Conservation (phyloP, 768 basidiomycete genomes). For the Myochromella boudieri region DNA sequence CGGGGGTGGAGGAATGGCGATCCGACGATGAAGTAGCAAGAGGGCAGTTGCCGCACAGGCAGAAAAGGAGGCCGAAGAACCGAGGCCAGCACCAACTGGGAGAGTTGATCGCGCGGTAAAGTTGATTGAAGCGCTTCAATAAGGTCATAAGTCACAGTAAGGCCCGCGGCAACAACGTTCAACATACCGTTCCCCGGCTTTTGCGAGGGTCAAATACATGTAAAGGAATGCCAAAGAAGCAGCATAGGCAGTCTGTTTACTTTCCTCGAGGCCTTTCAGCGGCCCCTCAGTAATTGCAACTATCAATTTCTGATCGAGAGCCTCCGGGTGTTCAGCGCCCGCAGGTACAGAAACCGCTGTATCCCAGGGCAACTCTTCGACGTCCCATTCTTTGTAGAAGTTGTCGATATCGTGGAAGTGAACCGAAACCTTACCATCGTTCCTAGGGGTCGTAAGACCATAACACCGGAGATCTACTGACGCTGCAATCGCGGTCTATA, state of each 20-base stretch:
- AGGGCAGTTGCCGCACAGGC: constrained; percentile 81
- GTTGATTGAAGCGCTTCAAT: constrained; percentile 67
- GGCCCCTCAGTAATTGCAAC: constrained; percentile 61
- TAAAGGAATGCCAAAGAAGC: constrained; percentile 82
- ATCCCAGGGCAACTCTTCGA: constrained; percentile 78
- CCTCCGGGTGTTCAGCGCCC: constrained; percentile 57
- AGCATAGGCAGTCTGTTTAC: constrained; percentile 36
- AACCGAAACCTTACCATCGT: constrained; percentile 71
- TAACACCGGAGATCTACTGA: constrained; percentile 96
- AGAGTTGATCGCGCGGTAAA: constrained; percentile 85
- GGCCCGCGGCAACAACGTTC: constrained; percentile 12
- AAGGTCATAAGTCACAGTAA: constrained; percentile 10
- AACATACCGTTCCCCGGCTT: constrained; percentile 55
- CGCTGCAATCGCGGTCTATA: constrained; percentile 90
- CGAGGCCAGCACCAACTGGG: constrained; percentile 93
- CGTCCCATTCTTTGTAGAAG: constrained; percentile 80
- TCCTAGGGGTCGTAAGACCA: constrained; percentile 73
- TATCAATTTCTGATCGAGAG: constrained; percentile 72
- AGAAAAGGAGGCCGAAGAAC: constrained; percentile 96
- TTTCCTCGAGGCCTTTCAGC: constrained; percentile 34
- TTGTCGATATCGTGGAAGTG: constrained; percentile 78
- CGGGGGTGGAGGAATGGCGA: constrained; percentile 56
- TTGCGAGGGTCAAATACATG: constrained; percentile 81
- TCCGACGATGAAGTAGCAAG: constrained; percentile 71
- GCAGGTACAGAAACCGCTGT: constrained; percentile 53